A percentile compares a stretch with the other conserved stretches of the same genome.
Conservation (phyloP, 2,329 filamentous ascomycete species). For the Talaromyces sp. region DNA sequence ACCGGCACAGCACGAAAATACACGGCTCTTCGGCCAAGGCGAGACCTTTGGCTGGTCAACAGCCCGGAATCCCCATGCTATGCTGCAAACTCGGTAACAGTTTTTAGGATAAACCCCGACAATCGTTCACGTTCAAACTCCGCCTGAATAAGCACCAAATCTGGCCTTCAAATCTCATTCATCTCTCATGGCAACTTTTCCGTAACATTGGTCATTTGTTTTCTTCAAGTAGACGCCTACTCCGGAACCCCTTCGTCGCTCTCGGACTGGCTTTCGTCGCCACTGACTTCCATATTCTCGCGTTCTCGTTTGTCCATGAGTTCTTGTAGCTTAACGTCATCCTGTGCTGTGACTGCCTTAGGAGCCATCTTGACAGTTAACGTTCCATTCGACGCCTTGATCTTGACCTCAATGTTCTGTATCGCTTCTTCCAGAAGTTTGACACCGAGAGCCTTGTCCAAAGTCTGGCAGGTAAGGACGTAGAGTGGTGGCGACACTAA, state of each 20-base stretch:
- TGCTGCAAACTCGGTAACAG: background rate
- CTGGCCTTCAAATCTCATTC: background rate
- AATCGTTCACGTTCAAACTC: constrained; percentile 3
- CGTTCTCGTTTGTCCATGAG: constrained; percentile 99
- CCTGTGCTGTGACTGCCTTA: constrained; percentile 97
- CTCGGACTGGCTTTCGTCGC: constrained; percentile 93
- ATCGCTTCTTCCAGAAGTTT: constrained; percentile 83
- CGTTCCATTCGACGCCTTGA: constrained; percentile 71
- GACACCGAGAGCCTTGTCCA: constrained; percentile 89
- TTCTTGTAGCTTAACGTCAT: constrained; percentile 93
- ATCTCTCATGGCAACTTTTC: background rate
- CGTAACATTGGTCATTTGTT: background rate
- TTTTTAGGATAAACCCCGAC: background rate
- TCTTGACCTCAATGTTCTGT: constrained; percentile 75
- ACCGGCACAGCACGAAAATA: background rate
- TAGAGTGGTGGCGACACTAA: constrained; percentile 97
- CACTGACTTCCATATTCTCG: constrained; percentile 96
- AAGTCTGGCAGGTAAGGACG: constrained; percentile 88
- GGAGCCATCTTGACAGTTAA: constrained; percentile 96
- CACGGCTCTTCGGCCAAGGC: background rate
- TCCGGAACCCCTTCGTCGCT: constrained; percentile 80
- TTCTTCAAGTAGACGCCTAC: constrained; percentile 19
- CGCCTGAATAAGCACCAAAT: background rate
- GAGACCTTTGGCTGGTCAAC: background rate
- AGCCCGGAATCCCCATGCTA: constrained; percentile 5